Percentiles rank a stretch among this genome's conserved stretches.
Conservation (phyloP, 345 rosid species). For the Arabis alpina region DNA sequence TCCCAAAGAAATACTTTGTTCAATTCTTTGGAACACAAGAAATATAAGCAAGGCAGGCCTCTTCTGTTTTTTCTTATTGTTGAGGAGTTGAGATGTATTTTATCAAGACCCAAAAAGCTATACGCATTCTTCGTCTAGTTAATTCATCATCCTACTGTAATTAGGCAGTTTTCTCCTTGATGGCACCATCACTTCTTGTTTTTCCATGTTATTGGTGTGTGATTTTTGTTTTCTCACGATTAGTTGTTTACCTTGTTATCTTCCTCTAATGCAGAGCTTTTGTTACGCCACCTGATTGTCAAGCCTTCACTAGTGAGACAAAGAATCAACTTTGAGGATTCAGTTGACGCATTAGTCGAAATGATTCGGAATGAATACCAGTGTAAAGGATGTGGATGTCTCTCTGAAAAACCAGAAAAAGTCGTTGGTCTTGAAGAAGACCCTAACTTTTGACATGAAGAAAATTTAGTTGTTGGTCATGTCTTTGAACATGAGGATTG, state of each 20-base stretch:
- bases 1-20: slow-evolving; percentile 81
- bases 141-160: slow-evolving; percentile 2
- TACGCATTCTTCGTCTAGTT: slow-evolving; percentile 8
- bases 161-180: too few species aligned
- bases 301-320: slow-evolving; percentile 75
- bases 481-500: too few species aligned
- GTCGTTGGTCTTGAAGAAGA: too few species aligned
- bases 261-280: slow-evolving; percentile 66
- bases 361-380: too few species aligned
- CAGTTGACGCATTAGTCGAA: too few species aligned
- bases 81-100: slow-evolving; percentile 11
- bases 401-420: too few species aligned
- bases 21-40: slow-evolving; percentile 87
- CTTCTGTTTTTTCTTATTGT: slow-evolving; percentile 21
- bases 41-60: slow-evolving; percentile 69
- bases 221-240: slow-evolving; percentile 12
- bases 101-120: background rate
- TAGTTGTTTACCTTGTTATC: slow-evolving; percentile 31
- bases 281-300: slow-evolving; percentile 80
- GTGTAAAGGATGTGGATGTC: too few species aligned
- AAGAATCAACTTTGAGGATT: slow-evolving; percentile 76
- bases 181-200: background rate
- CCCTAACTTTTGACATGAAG: too few species aligned
- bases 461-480: too few species aligned
- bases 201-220: slow-evolving; percentile 22